A percentile compares a stretch with the other conserved stretches of the same genome.
phyloP scores from a whole-genome alignment of 345 rosid genomes.

The Hibiscus syriacus region DNA sequence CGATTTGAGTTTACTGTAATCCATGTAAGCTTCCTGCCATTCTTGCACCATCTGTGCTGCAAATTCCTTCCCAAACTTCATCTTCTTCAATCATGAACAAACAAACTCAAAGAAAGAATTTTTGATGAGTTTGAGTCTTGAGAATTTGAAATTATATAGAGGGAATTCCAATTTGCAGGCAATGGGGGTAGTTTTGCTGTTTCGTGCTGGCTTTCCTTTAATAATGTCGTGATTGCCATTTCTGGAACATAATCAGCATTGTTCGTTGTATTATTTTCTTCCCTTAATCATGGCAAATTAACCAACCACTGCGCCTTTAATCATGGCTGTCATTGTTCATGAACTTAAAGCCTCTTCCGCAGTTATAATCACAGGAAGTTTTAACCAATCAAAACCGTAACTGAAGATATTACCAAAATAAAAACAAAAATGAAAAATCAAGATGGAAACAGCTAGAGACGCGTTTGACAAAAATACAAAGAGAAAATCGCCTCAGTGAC shows the following conservation, averaged over 20 bases:
- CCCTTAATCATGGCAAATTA: neutral
- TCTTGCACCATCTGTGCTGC: constrained; percentile 68
- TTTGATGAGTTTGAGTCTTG: neutral
- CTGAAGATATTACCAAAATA: too few species aligned
- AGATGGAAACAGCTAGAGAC: too few species aligned
- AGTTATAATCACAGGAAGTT: too few species aligned
- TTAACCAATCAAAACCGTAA: too few species aligned
- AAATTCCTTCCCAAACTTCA: constrained; percentile 85
- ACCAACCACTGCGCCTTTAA: neutral
- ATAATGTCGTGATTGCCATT: constrained; percentile 3
- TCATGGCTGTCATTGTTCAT: neutral
- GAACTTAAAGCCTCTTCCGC: too few species aligned
- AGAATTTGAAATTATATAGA: neutral
- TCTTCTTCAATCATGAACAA: constrained; percentile 8
- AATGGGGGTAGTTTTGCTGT: neutral
- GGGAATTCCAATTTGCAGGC: neutral
- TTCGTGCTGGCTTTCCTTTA: neutral
- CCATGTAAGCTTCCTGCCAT: constrained; percentile 85
- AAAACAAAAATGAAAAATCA: too few species aligned
- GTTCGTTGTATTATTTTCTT: neutral
- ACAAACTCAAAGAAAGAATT: too few species aligned
- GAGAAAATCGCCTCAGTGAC: too few species aligned
- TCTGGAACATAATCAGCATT: neutral
- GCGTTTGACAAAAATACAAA: too few species aligned
- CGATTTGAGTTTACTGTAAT: constrained; percentile 52